phyloP scores from a whole-genome alignment of 1,284 basidiomycete species.

The Chiua sp. region DNA sequence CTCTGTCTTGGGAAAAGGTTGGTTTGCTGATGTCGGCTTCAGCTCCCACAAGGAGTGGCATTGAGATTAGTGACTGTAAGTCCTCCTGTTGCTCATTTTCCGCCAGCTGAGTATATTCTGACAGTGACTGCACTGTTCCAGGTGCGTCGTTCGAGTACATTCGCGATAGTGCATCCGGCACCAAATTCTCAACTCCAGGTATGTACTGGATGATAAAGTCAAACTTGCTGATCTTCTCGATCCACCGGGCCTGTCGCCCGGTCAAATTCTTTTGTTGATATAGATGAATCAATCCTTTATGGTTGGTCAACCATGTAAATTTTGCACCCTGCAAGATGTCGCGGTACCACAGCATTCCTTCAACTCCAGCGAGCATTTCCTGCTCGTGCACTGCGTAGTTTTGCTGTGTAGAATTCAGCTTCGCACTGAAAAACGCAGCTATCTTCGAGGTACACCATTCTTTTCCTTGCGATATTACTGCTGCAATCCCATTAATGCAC shows the following conservation, averaged over 20 bases:
- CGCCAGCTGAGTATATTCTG: slow-evolving; percentile 10
- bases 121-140: too few species aligned
- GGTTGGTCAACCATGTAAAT: slow-evolving; percentile 44
- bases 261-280: slow-evolving; percentile 39
- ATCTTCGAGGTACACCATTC: slow-evolving; percentile 14
- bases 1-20: too few species aligned
- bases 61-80: too few species aligned
- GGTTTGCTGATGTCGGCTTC: too few species aligned
- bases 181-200: not conserved
- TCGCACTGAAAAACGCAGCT: slow-evolving; percentile 46
- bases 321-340: slow-evolving; percentile 29
- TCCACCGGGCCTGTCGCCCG: slow-evolving; percentile 41
- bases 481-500: not conserved
- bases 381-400: slow-evolving; percentile 38
- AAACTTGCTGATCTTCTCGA: slow-evolving; percentile 32
- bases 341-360: slow-evolving; percentile 19
- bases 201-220: slow-evolving; percentile 14
- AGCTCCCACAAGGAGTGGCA: too few species aligned
- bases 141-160: too few species aligned
- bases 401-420: slow-evolving; percentile 30
- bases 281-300: slow-evolving; percentile 41
- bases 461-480: not conserved
- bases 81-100: too few species aligned
- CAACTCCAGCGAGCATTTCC: slow-evolving; percentile 13
- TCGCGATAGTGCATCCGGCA: too few species aligned